A percentile compares a stretch with the other conserved stretches of the same genome.
phyloP scores from a whole-genome alignment of 2,329 filamentous ascomycete genomes.

The Aspergillus nomiae region DNA sequence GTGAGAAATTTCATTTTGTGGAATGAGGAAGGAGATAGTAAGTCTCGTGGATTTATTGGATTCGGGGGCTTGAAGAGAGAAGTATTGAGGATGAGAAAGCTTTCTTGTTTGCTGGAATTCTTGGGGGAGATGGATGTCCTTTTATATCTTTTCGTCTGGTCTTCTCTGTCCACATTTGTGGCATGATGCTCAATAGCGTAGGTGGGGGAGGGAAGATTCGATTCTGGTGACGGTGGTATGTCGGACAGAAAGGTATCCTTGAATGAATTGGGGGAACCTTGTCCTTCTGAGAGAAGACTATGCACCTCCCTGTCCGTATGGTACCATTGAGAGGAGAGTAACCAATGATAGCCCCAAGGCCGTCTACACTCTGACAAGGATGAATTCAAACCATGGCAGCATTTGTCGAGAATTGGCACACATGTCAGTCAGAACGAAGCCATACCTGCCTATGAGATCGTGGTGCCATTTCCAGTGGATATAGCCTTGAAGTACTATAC shows the following conservation, averaged over 20 bases:
- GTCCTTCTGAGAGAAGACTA: not conserved
- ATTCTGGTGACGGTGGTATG: not conserved
- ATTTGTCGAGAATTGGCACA: no score
- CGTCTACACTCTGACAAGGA: not conserved
- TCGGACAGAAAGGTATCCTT: not conserved
- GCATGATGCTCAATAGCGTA: not conserved
- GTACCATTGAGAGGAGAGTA: not conserved
- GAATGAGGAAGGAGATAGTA: not conserved
- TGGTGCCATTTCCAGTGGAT: no score
- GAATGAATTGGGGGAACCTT: not conserved
- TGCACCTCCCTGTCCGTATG: not conserved
- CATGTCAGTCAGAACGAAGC: no score
- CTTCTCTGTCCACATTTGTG: not conserved
- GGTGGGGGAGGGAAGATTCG: not conserved
- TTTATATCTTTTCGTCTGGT: not conserved
- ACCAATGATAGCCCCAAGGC: no score
- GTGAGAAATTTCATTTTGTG: not conserved
- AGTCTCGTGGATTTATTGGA: no score
- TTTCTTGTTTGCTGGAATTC: not conserved
- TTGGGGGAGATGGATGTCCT: not conserved
- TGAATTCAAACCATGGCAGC: not conserved
- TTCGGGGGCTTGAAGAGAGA: no score
- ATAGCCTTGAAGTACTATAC: no score
- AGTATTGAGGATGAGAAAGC: not conserved
- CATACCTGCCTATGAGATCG: no score